A percentile compares a stretch with the other conserved stretches of the same genome.
Evolutionary conservation across 1,284 basidiomycete species (phyloP).

Genomic region (Marasmius sp.): DNA sequence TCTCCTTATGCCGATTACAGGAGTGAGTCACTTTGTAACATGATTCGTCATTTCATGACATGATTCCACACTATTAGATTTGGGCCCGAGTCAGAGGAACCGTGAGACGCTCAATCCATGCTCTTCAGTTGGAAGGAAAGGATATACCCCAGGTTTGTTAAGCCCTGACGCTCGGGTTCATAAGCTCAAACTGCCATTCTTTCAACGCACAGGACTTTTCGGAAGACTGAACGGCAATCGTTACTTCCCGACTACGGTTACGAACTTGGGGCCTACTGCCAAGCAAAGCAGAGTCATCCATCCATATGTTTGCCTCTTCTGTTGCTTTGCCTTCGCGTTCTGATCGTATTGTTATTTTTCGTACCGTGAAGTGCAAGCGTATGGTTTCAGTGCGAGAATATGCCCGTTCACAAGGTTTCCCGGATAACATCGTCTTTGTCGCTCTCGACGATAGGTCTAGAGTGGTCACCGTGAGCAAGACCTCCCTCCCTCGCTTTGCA

Average conservation of each 20-base stretch:
- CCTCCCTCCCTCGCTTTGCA: background rate
- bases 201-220: slow-evolving; percentile 46
- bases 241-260: slow-evolving; percentile 70
- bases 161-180: background rate
- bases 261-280: slow-evolving; percentile 71
- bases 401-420: slow-evolving; percentile 75
- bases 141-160: slow-evolving; percentile 47
- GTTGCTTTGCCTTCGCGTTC: background rate
- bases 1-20: slow-evolving; percentile 54
- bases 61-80: slow-evolving; percentile 24
- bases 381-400: slow-evolving; percentile 72
- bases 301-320: slow-evolving; percentile 47
- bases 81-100: slow-evolving; percentile 40
- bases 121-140: slow-evolving; percentile 50
- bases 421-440: slow-evolving; percentile 65
- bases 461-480: slow-evolving; percentile 54
- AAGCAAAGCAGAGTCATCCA: slow-evolving; percentile 70
- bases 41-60: background rate
- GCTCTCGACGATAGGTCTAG: slow-evolving; percentile 39
- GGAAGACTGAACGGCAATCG: slow-evolving; percentile 52
- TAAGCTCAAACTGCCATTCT: background rate
- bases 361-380: slow-evolving; percentile 49
- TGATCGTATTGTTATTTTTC: slow-evolving; percentile 1
- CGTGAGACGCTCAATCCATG: slow-evolving; percentile 58
- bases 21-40: slow-evolving; percentile 32